Percentiles rank a stretch among this genome's conserved stretches.
These are phyloP conservation scores for Omphalea diandra DNA, from an alignment of 441 rosid species.

Conservation along the genomic window DNA sequence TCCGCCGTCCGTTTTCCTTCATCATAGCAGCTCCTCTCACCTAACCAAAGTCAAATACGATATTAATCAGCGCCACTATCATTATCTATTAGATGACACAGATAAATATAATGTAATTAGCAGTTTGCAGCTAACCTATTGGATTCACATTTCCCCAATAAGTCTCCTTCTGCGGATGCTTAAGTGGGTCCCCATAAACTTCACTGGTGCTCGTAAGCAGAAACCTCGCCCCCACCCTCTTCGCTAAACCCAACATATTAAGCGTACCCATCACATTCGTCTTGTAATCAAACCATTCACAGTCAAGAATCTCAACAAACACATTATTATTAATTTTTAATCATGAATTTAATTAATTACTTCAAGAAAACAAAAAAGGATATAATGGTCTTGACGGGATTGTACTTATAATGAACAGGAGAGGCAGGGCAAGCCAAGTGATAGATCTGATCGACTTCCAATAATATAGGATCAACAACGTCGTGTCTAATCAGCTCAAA, in stretches of 20 bases:
- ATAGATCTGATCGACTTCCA: slow-evolving; percentile 96
- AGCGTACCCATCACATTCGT: slow-evolving; percentile 99
- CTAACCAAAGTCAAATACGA: slow-evolving; percentile 31
- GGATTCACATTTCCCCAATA: slow-evolving; percentile 98
- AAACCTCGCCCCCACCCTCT: slow-evolving; percentile 96
- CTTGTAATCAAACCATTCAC: slow-evolving; percentile 53
- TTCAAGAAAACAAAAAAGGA: slow-evolving; percentile 48
- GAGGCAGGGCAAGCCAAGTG: slow-evolving; percentile 96
- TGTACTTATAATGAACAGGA: slow-evolving; percentile 90
- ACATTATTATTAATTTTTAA: neutral
- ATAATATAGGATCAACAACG: slow-evolving; percentile 79
- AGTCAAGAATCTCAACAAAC: slow-evolving; percentile 50
- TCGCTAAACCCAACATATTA: slow-evolving; percentile 95
- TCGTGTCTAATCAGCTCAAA: slow-evolving; percentile 91
- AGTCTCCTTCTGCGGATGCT: slow-evolving; percentile 97
- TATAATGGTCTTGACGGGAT: slow-evolving; percentile 97
- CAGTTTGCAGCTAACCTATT: slow-evolving; percentile 50
- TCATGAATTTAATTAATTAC: too few species aligned
- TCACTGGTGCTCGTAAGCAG: slow-evolving; percentile 95
- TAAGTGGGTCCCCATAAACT: slow-evolving; percentile 97
- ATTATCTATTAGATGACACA: neutral
- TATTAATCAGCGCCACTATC: too few species aligned
- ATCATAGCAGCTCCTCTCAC: slow-evolving; percentile 95
- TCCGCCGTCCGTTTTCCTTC: slow-evolving; percentile 97
- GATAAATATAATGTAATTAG: neutral